Conservation (phyloP, 2,329 filamentous ascomycete species). For the Fusarium graminum region DNA sequence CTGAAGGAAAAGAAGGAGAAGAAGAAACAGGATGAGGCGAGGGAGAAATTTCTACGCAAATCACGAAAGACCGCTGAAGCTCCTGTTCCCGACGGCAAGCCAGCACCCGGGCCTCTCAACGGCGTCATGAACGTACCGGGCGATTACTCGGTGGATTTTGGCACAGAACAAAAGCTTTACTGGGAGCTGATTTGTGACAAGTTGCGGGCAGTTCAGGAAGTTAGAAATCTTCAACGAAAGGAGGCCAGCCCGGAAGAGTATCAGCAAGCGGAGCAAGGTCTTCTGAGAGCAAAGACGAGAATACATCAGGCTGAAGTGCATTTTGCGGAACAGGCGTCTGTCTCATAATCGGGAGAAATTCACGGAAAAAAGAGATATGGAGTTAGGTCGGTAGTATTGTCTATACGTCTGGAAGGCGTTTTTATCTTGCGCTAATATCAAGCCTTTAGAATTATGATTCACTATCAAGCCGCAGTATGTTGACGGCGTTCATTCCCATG, state of each 20-base stretch:
- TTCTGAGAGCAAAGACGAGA: constrained; percentile 51
- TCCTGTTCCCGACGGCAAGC: constrained; percentile 33
- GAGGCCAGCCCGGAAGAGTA: constrained; percentile 47
- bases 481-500: constrained; percentile 71
- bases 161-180: constrained; percentile 52
- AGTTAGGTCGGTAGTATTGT: constrained; percentile 41
- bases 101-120: constrained; percentile 50
- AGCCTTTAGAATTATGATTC: constrained; percentile 39
- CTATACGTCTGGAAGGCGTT: constrained; percentile 34
- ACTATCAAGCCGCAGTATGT: constrained; percentile 59
- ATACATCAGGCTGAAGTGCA: constrained; percentile 57
- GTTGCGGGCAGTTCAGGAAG: constrained; percentile 56
- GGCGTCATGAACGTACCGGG: constrained; percentile 55
- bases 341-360: constrained; percentile 20
- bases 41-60: constrained; percentile 51
- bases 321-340: constrained; percentile 50
- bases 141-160: constrained; percentile 52
- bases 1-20: constrained; percentile 59
- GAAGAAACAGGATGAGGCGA: constrained; percentile 52
- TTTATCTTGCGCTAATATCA: constrained; percentile 40
- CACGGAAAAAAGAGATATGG: constrained; percentile 14
- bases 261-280: constrained; percentile 49
- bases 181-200: constrained; percentile 60
- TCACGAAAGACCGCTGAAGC: constrained; percentile 54
- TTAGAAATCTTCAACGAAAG: constrained; percentile 50